phyloP scores from a whole-genome alignment of 306 rosid species.

The Rosa multiflora region DNA sequence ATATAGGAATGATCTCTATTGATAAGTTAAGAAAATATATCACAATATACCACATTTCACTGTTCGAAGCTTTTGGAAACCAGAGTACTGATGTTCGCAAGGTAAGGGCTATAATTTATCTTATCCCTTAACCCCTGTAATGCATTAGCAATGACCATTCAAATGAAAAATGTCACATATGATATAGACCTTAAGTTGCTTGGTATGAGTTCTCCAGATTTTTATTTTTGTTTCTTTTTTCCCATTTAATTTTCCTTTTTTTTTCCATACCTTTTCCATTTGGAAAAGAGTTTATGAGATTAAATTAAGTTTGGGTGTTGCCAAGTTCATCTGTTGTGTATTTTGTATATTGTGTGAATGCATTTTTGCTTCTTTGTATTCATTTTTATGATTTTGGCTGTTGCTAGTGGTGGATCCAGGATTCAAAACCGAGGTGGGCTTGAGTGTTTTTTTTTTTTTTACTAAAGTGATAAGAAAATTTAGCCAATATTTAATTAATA shows the following conservation, averaged over 20 bases:
- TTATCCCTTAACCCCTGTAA: not conserved
- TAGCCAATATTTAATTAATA: no score
- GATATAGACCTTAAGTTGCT: not conserved
- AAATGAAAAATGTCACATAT: constrained; percentile 8
- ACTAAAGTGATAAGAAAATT: no score
- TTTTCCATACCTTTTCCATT: not conserved
- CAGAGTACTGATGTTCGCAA: constrained; percentile 98
- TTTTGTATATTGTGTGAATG: no score
- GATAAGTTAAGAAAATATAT: no score
- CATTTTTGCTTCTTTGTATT: no score
- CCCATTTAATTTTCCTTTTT: not conserved
- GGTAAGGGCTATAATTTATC: constrained; percentile 43
- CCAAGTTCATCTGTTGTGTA: no score
- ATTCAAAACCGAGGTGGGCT: no score
- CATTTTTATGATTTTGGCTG: no score
- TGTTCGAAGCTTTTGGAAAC: constrained; percentile 96
- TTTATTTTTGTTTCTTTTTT: not conserved
- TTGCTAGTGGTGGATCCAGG: no score
- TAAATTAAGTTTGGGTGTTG: not conserved
- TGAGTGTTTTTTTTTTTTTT: no score
- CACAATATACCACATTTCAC: constrained; percentile 15
- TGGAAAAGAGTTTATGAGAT: not conserved
- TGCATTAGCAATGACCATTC: not conserved
- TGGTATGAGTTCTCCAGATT: not conserved
- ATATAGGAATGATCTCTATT: no score